A percentile compares a stretch with the other conserved stretches of the same genome.
phyloP scores from a whole-genome alignment of 805 yeast species.

The Pichia exigua region DNA sequence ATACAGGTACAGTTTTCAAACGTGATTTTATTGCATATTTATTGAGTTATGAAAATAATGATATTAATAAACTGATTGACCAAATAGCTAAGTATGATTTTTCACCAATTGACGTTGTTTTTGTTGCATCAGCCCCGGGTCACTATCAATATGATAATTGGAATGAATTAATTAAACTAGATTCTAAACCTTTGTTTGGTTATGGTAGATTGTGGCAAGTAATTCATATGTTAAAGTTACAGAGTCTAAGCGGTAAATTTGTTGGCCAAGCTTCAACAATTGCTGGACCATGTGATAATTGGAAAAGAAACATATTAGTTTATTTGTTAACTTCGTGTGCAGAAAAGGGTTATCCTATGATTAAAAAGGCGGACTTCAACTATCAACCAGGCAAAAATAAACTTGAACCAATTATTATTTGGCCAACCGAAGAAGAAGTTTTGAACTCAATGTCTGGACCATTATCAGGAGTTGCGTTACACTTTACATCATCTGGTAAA shows the following conservation, averaged over 20 bases:
- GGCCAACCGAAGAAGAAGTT: conserved; percentile 28
- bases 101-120: conserved; percentile 38
- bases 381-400: conserved; percentile 9
- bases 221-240: conserved; percentile 29
- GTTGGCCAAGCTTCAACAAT: conserved; percentile 43
- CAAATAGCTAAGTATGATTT: conserved; percentile 36
- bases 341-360: conserved; percentile 23
- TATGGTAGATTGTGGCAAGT: conserved; percentile 40
- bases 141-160: conserved; percentile 17
- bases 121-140: conserved; percentile 52
- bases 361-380: conserved; percentile 13
- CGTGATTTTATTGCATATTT: conserved; percentile 39
- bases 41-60: conserved; percentile 30
- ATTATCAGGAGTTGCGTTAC: conserved; percentile 26
- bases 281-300: conserved; percentile 35
- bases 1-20: conserved; percentile 33
- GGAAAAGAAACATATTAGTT: conserved; percentile 34
- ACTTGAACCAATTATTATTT: conserved; percentile 24
- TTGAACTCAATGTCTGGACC: conserved; percentile 15
- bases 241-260: conserved; percentile 24
- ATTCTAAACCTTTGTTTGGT: conserved; percentile 29
- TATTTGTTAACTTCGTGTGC: conserved; percentile 42
- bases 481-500: conserved; percentile 14
- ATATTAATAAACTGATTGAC: conserved; percentile 24
- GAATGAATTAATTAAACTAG: conserved; percentile 6